Evolutionary conservation across 2,329 filamentous ascomycete species (phyloP).

Genomic region (Sporothrix brunneoviolacea): DNA sequence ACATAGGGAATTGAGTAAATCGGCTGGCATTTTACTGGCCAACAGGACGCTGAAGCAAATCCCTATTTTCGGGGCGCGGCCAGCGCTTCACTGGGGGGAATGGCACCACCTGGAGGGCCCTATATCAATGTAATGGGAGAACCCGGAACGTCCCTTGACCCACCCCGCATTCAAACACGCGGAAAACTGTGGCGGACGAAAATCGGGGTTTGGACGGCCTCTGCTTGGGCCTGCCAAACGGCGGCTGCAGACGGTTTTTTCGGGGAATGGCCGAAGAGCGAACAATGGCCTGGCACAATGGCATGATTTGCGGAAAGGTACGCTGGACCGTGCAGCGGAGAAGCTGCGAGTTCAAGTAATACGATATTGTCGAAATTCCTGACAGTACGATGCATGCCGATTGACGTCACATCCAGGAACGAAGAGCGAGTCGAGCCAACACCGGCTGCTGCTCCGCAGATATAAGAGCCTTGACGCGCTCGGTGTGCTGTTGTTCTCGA

Average conservation of each 20-base stretch:
- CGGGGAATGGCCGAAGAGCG: background rate
- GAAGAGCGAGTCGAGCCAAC: background rate
- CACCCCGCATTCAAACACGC: background rate
- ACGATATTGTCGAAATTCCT: too few species aligned
- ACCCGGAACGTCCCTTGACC: conserved; percentile 3
- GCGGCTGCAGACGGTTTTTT: background rate
- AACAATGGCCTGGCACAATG: background rate
- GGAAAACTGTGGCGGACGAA: conserved; percentile 11
- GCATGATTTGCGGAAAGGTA: background rate
- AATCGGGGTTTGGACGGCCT: conserved; percentile 17
- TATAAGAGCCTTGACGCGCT: too few species aligned
- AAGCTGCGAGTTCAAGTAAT: too few species aligned
- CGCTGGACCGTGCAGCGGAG: too few species aligned
- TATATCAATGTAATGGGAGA: conserved; percentile 3
- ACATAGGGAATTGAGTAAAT: background rate
- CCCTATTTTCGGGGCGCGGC: background rate
- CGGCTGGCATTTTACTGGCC: conserved; percentile 4
- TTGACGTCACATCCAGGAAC: background rate
- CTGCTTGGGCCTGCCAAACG: too few species aligned
- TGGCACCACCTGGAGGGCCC: conserved; percentile 4
- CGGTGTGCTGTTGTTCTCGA: too few species aligned
- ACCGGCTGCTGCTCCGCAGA: too few species aligned
- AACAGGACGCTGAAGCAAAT: conserved; percentile 4
- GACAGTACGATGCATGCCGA: background rate
- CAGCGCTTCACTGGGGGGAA: background rate